phyloP scores from a whole-genome alignment of 1,284 basidiomycete species.

The Porogramme epimiltina region DNA sequence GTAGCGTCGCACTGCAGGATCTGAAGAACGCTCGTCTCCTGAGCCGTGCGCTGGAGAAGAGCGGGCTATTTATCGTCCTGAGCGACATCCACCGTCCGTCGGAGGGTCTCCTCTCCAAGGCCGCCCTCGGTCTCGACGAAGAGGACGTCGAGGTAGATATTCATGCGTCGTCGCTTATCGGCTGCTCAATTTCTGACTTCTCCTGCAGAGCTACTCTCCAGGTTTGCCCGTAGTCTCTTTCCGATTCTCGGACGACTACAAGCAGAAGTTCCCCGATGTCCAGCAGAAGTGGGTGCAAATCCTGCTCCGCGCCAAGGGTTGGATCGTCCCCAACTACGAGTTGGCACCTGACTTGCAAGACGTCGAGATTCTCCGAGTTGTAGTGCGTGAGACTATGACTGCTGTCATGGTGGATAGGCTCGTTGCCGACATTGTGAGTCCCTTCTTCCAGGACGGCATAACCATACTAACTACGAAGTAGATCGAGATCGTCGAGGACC shows the following conservation, averaged over 20 bases:
- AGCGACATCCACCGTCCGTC: slow-evolving; percentile 67
- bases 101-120: slow-evolving; percentile 36
- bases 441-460: too few relatives aligned
- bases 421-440: slow-evolving; percentile 60
- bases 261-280: slow-evolving; percentile 68
- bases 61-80: slow-evolving; percentile 74
- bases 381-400: slow-evolving; percentile 77
- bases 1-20: slow-evolving; percentile 72
- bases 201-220: slow-evolving; percentile 63
- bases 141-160: slow-evolving; percentile 55
- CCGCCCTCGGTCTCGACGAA: slow-evolving; percentile 43
- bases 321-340: slow-evolving; percentile 90
- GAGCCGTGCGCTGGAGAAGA: slow-evolving; percentile 84
- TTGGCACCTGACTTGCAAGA: slow-evolving; percentile 71
- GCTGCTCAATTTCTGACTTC: not conserved
- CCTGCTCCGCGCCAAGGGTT: slow-evolving; percentile 74
- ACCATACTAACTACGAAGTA: too few relatives aligned
- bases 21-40: slow-evolving; percentile 85
- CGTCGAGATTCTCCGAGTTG: slow-evolving; percentile 84
- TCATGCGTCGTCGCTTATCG: not conserved
- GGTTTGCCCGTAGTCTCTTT: slow-evolving; percentile 93
- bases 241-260: slow-evolving; percentile 83
- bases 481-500: slow-evolving; percentile 62
- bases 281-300: slow-evolving; percentile 92
- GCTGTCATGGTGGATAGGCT: slow-evolving; percentile 67